Evolutionary conservation across 495 filamentous ascomycete species (phyloP).

Genomic region (Aspergillus baeticus): DNA sequence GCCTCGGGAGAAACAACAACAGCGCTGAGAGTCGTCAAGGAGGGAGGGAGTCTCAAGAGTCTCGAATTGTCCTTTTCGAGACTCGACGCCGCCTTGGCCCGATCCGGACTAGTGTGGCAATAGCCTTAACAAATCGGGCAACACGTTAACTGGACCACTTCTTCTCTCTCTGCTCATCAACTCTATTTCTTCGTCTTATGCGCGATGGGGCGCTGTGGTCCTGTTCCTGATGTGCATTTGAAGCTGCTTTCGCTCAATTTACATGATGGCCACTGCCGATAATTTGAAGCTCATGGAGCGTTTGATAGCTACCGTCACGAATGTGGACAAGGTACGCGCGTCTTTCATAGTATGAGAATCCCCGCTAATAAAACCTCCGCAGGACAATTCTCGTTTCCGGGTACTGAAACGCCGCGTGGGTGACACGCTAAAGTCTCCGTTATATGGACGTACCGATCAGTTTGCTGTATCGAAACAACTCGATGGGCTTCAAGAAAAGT

Average conservation of each 20-base stretch:
- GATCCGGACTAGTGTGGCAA: constrained; percentile 30
- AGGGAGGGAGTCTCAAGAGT: not conserved
- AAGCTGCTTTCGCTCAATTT: not conserved
- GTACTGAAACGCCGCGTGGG: constrained; percentile 30
- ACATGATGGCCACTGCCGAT: constrained; percentile 50
- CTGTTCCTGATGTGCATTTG: not conserved
- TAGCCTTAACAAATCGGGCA: constrained; percentile 10
- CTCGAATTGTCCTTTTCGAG: constrained; percentile 5
- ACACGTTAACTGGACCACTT: constrained; percentile 15
- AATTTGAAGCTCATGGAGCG: constrained; percentile 36
- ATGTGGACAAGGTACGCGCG: constrained; percentile 27
- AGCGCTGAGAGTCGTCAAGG: constrained; percentile 11
- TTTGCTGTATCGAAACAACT: constrained; percentile 76
- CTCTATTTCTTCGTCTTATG: constrained; percentile 1
- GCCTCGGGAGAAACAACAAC: constrained; percentile 20
- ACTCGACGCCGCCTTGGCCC: constrained; percentile 26
- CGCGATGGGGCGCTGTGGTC: constrained; percentile 6
- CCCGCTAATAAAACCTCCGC: constrained; percentile 42
- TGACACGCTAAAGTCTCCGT: constrained; percentile 46
- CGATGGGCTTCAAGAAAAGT: constrained; percentile 85
- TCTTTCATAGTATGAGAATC: constrained; percentile 17
- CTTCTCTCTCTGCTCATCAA: not conserved
- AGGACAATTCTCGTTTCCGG: constrained; percentile 30
- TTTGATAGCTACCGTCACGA: constrained; percentile 33
- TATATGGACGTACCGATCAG: constrained; percentile 76